These are phyloP conservation scores for Citrus trifoliata DNA, from an alignment of 345 rosid genomes.

Conservation along the genomic window DNA sequence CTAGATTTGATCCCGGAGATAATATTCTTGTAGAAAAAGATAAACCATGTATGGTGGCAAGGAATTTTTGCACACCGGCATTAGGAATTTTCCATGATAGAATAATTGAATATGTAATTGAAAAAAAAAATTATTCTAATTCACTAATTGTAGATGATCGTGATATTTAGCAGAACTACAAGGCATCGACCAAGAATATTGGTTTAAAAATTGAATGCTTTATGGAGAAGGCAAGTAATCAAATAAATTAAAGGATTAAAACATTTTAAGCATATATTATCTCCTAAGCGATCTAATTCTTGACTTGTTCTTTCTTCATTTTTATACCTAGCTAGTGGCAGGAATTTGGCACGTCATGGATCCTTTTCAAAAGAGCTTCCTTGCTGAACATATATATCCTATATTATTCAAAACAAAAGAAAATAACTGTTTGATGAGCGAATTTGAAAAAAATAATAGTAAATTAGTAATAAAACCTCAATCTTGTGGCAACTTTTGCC, in stretches of 20 bases:
- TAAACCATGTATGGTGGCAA: too few relatives aligned
- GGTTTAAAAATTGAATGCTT: background rate
- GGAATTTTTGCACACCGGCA: too few relatives aligned
- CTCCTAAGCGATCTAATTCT: background rate
- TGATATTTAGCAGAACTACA: background rate
- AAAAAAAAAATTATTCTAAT: too few relatives aligned
- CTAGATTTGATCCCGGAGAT: too few relatives aligned
- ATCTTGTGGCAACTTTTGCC: background rate
- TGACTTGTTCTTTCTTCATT: background rate
- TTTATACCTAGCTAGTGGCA: background rate
- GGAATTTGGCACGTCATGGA: background rate
- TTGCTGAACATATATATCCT: background rate
- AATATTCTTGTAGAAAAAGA: too few relatives aligned
- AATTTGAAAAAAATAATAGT: background rate
- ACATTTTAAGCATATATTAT: background rate
- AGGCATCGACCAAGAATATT: conserved; percentile 2
- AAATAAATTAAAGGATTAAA: background rate
- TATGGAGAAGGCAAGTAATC: conserved; percentile 17
- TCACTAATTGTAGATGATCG: too few relatives aligned
- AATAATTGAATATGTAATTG: too few relatives aligned
- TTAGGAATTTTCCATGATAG: too few relatives aligned
- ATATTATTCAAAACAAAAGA: background rate
- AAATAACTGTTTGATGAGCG: background rate
- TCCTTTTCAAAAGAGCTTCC: background rate
- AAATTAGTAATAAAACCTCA: background rate